Evolutionary conservation across 2,329 filamentous ascomycete species (phyloP).

Genomic region (Fusarium tjaetaba): DNA sequence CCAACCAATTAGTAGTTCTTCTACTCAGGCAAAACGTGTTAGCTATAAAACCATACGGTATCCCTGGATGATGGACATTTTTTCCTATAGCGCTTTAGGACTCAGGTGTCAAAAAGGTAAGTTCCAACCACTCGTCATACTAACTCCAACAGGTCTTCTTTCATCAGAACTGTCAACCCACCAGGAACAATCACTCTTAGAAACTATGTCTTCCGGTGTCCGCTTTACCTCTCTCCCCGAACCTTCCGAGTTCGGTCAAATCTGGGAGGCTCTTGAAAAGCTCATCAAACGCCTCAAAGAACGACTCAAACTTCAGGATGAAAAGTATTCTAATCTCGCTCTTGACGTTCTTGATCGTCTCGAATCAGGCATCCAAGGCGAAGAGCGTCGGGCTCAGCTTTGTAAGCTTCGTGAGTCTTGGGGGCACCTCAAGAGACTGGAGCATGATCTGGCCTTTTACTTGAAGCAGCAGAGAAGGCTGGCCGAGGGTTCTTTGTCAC

Average conservation of each 20-base stretch:
- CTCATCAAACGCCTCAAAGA: not conserved
- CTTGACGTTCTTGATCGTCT: accelerated
- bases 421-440: accelerated
- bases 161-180: accelerated
- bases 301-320: not conserved
- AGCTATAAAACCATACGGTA: not conserved
- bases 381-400: not conserved
- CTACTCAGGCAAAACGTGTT: accelerated
- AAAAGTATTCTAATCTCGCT: not conserved
- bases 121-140: no score
- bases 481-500: not conserved
- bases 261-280: not conserved
- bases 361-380: accelerated
- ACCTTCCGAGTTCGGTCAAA: not conserved
- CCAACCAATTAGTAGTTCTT: not conserved
- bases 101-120: not conserved
- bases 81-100: no score
- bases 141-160: no score
- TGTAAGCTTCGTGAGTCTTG: not conserved
- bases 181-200: no score
- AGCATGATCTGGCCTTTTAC: not conserved
- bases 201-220: not conserved
- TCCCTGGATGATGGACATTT: no score
- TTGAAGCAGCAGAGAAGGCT: not conserved
- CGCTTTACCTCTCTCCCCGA: not conserved